Evolutionary conservation across 768 basidiomycete genomes (phyloP), one percentile per base, ranked within the genome.

Genomic region (Chlorophyllum brunneum): DNA sequence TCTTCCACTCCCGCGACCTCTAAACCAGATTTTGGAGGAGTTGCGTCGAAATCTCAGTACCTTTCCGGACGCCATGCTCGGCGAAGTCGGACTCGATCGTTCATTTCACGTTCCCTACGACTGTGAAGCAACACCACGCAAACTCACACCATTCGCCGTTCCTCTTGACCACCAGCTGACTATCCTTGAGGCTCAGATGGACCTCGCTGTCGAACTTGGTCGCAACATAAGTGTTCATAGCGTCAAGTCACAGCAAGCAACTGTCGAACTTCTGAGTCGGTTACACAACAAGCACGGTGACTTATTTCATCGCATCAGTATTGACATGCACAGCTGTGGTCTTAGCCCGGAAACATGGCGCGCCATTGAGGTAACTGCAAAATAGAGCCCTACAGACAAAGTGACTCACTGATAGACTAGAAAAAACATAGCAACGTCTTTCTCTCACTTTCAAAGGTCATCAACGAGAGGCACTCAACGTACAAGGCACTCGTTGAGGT

Each of bases 41-140:
- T 66, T 98, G 45, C 80, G 82, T 42, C 54, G 57, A 5, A 79
- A 87, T 63, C 76, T 98, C 13, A 56, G 58, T n/a, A 63, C 65
- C 1, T 85, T 85, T 58, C 82, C 88, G 2, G 62, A 70, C 34
- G 85, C 91, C 9, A 88, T 97, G 82, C 71, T 99, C 1, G 95
- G 95, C 34, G 95, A 99, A 69, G 86, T 98, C 5, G 95, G 95
- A 2, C 68, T 99, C 31, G 95, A 99, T 68, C 82, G 88, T 22
- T 72, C 75, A 13, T 88, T 88, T 59, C 83, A 88, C 24, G 74
- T 95, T 20, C 86, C 92, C 0, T 75, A 77, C 56, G 71, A 81
- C 48, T 79, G 76, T 22, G 69, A 69, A 13, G 71, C 76, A 11
- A 70, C 67, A 11, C 71, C 76, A 2, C 81, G 81, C 38, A 67